phyloP scores from a whole-genome alignment of 225 moss, liverwort and hornwort genomes.

The Bryoerythrophyllum caledonicum region DNA sequence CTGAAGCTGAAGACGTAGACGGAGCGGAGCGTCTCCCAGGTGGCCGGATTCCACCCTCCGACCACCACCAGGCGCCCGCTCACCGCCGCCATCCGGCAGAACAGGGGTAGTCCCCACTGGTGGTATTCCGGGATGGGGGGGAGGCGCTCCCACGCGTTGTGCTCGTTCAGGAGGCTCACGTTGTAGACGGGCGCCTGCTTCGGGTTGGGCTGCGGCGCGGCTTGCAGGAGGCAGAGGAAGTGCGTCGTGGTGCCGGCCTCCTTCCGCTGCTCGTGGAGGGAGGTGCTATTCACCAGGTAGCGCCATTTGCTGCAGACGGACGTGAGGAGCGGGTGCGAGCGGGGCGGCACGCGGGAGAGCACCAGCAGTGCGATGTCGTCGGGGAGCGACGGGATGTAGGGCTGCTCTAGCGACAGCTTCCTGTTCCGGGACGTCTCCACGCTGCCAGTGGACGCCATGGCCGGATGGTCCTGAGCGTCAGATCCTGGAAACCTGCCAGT shows the following conservation, averaged over 20 bases:
- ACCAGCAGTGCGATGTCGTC: slow-evolving; percentile 66
- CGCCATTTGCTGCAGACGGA: slow-evolving; percentile 61
- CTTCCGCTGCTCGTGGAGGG: slow-evolving; percentile 54
- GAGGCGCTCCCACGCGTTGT: slow-evolving; percentile 26
- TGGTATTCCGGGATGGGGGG: slow-evolving; percentile 17
- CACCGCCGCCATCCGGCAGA: slow-evolving; percentile 46
- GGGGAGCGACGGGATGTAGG: slow-evolving; percentile 52
- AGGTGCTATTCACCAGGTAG: slow-evolving; percentile 40
- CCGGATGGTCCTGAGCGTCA: background rate
- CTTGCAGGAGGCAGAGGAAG: slow-evolving; percentile 60
- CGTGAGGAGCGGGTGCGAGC: slow-evolving; percentile 47
- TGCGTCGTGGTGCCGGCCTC: slow-evolving; percentile 48
- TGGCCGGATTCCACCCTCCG: slow-evolving; percentile 69
- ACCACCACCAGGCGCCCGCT: slow-evolving; percentile 53
- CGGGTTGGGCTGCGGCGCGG: slow-evolving; percentile 27
- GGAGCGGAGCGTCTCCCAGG: slow-evolving; percentile 57
- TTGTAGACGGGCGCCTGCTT: slow-evolving; percentile 32
- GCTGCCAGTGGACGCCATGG: slow-evolving; percentile 16
- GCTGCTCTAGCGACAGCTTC: too few species aligned
- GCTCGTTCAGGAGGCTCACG: slow-evolving; percentile 42
- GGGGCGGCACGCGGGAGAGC: slow-evolving; percentile 51
- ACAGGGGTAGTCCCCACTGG: slow-evolving; percentile 45
- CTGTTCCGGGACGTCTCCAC: too few species aligned
- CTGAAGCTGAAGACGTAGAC: slow-evolving; percentile 60
- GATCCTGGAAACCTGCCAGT: background rate